Percentiles rank a stretch among this genome's conserved stretches.
Evolutionary conservation across 2,329 filamentous ascomycete species (phyloP).

Genomic region (Diaporthe ampelina): DNA sequence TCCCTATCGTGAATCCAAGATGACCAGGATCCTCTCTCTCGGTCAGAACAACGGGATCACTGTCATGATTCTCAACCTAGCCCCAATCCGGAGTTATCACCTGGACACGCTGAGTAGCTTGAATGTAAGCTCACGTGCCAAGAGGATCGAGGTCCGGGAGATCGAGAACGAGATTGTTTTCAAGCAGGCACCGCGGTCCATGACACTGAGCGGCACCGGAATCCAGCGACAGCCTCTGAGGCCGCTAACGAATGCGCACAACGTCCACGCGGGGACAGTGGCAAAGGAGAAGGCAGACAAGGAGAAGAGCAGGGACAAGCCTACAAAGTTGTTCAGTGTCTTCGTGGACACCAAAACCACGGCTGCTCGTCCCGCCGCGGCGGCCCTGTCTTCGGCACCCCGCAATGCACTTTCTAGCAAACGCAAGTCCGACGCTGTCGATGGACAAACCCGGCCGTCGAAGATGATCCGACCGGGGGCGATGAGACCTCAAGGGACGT

Average conservation of each 20-base stretch:
- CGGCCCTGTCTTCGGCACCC: slow-evolving; percentile 28
- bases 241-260: slow-evolving; percentile 81
- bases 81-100: slow-evolving; percentile 92
- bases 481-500: slow-evolving; percentile 45
- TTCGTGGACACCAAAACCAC: slow-evolving; percentile 80
- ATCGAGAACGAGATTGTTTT: slow-evolving; percentile 96
- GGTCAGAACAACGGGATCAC: slow-evolving; percentile 97
- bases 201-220: slow-evolving; percentile 56
- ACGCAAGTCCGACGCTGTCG: slow-evolving; percentile 56
- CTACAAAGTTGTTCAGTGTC: slow-evolving; percentile 87
- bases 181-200: slow-evolving; percentile 77
- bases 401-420: slow-evolving; percentile 43
- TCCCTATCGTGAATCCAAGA: slow-evolving; percentile 95
- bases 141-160: slow-evolving; percentile 95
- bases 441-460: slow-evolving; percentile 57
- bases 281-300: slow-evolving; percentile 60
- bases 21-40: slow-evolving; percentile 93
- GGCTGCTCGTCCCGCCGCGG: slow-evolving; percentile 53
- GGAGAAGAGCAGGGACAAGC: slow-evolving; percentile 73
- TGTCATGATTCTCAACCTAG: slow-evolving; percentile 95
- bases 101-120: slow-evolving; percentile 93
- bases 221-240: slow-evolving; percentile 81
- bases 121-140: slow-evolving; percentile 94
- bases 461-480: slow-evolving; percentile 60
- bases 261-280: slow-evolving; percentile 74